Conservation (phyloP, 2,329 filamentous ascomycete species). For the Botrytis byssoidea region DNA sequence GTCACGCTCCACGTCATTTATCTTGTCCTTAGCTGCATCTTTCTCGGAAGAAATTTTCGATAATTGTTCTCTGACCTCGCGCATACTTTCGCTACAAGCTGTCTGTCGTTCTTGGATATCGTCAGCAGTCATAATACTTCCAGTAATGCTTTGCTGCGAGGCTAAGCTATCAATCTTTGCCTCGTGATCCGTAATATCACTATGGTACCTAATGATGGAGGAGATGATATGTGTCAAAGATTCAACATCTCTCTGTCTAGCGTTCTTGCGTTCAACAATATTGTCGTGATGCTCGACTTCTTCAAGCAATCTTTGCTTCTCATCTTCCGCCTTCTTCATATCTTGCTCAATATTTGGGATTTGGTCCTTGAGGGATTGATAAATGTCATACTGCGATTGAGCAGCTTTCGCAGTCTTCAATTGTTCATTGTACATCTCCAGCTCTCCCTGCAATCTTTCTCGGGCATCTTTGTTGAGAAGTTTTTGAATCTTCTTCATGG, state of each 20-base stretch:
- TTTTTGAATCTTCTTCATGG: slow-evolving; percentile 66
- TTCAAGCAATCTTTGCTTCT: slow-evolving; percentile 59
- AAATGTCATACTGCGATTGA: slow-evolving; percentile 70
- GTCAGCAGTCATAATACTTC: slow-evolving; percentile 67
- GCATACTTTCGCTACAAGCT: slow-evolving; percentile 63
- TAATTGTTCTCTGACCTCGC: slow-evolving; percentile 61
- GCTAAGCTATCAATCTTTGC: slow-evolving; percentile 72
- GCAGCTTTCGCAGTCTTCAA: slow-evolving; percentile 61
- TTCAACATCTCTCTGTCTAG: slow-evolving; percentile 69
- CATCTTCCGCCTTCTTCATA: slow-evolving; percentile 57
- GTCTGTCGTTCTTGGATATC: slow-evolving; percentile 80
- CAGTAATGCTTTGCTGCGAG: slow-evolving; percentile 69
- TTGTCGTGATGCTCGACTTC: slow-evolving; percentile 68
- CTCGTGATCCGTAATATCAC: slow-evolving; percentile 70
- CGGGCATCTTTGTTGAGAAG: slow-evolving; percentile 62
- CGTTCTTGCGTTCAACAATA: slow-evolving; percentile 61
- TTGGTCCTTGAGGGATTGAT: slow-evolving; percentile 65
- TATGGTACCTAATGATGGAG: slow-evolving; percentile 69
- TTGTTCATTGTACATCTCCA: slow-evolving; percentile 51
- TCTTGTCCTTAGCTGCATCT: slow-evolving; percentile 66
- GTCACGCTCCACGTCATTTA: slow-evolving; percentile 73
- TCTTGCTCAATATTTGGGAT: slow-evolving; percentile 68
- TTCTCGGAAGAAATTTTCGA: slow-evolving; percentile 66
- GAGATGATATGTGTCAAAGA: slow-evolving; percentile 72
- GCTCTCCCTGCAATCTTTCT: slow-evolving; percentile 58